Conservation (phyloP, 1,139 yeast genomes). For the Taphrina pruni region DNA sequence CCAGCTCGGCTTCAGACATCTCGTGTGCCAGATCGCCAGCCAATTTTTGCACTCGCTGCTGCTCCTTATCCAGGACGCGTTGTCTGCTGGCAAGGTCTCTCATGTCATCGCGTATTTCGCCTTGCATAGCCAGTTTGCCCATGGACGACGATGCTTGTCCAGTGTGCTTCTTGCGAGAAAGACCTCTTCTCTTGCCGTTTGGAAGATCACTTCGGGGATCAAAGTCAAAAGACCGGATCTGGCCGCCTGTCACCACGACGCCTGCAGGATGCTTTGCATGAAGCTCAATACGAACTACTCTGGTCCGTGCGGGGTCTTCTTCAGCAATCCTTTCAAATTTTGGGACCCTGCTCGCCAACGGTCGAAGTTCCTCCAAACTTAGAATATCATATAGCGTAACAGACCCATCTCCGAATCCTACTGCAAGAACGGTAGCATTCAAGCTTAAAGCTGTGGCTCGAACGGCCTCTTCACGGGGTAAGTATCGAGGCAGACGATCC, state of each 20-base stretch:
- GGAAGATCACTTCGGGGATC: constrained; percentile 16
- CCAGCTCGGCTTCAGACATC: constrained; percentile 23
- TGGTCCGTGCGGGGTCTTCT: constrained; percentile 9
- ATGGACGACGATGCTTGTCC: background rate
- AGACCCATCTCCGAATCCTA: constrained; percentile 22
- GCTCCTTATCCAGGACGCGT: background rate
- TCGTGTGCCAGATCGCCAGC: constrained; percentile 24
- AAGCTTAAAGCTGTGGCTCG: constrained; percentile 1
- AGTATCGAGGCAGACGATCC: background rate
- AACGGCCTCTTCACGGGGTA: background rate
- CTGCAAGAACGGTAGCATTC: constrained; percentile 13
- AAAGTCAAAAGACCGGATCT: constrained; percentile 18
- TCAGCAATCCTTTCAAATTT: constrained; percentile 14
- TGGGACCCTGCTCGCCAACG: constrained; percentile 3
- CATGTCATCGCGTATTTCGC: constrained; percentile 21
- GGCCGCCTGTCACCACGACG: constrained; percentile 9
- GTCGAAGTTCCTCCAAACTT: constrained; percentile 8
- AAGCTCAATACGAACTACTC: constrained; percentile 11
- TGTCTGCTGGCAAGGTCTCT: constrained; percentile 4
- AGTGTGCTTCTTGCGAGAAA: constrained; percentile 14
- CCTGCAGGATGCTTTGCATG: constrained; percentile 16
- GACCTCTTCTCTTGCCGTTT: constrained; percentile 32
- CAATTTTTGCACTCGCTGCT: constrained; percentile 1
- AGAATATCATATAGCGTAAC: constrained; percentile 6
- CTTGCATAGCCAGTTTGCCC: constrained; percentile 12